Base-by-base conservation (phyloP, 2,329 filamentous ascomycete species). In the Colletotrichum zoysiae region DNA sequence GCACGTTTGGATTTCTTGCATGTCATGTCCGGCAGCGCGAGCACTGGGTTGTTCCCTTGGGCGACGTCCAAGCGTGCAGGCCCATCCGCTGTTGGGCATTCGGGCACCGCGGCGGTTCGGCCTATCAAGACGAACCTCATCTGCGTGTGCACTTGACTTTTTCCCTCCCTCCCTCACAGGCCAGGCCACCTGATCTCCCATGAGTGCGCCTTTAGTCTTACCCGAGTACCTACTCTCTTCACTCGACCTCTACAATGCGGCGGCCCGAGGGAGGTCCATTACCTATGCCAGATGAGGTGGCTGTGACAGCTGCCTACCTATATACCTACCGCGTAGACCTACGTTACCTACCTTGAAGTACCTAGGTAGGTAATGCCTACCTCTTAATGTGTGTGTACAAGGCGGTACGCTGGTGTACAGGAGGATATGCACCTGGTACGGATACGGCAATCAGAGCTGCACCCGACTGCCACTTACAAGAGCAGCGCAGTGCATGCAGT, bases 1-100 rank as follows among this genome's bases (percentile, higher is more conserved):
- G 65, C 60, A 72, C 57, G 60, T 74, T 74, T 71, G 71, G 53
- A 68, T 65, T 68, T 71, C 50, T 63, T 44, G 65, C 69, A 55
- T 20, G 65, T 38, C 30, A 30, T 30, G 30, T 30, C 20, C 33
- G 53, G 46, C 38, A 30, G n/a, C 55, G 16, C 33, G n/a, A 58
- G 30, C 59, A 65, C 70, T 70, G 55, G 70, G 65, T 59, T 64
- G n/a, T 71, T 65, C 70, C 70, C 38, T 65, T 70, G 40, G 33
- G 44, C 30, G 30, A 59, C 20, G 48, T 42, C 40, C 59, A 12
- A 53, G 51, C 53, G 59, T 65, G 59, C 70, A 72, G 66, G 70
- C 65, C 58, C 65, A 56, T 59, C 56, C 70, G 61, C 46, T 70
- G 65, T 59, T 59, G 14, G 33, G 26, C 55, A 55, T 50, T 70